Evolutionary conservation across 495 filamentous ascomycete genomes (phyloP), one percentile per base, ranked within the genome.

Genomic region (Podospora australis): DNA sequence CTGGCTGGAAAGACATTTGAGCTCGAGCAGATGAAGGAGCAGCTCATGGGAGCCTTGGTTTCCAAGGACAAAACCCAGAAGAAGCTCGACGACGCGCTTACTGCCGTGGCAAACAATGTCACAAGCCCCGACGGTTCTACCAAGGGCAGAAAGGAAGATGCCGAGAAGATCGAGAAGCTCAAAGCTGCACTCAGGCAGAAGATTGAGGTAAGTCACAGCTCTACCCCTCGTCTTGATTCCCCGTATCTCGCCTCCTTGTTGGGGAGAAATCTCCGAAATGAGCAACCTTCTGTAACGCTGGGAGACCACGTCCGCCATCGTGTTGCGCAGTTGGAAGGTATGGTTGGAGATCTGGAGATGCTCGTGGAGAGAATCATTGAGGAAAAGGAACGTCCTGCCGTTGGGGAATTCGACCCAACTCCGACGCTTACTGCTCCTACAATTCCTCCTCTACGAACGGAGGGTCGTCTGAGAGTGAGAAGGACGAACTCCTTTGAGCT

Each of bases 1-100:
- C 56, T 69, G 49, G 62, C 62, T 22, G 46, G 59, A 35, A 55
- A 70, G 32, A 57, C 50, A 47, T 67, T 69, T 26, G 72, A 78
- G 49, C 61, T 64, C 21, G 73, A 80, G 26, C 60, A 64, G 34
- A 71, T 75, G 58, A 73, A 70, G 63, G 66, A 67, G 30, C 73
- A 78, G 56, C 68, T 78, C 20, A 60, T 78, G 55, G 66, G 66
- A 11, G 67, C 69, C 9, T 61, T 77, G n/a, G 59, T 79, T 22
- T 68, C 70, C 39, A 78, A 78, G 58, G 74, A 78, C 49, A 74
- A 72, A 51, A 66, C 78, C 21, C 67, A 69, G 32, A 72, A 75
- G 49, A 69, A 77, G 30, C 65, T 77, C 47, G 72, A 75, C 40
- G 65, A 67, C 16, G 54, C 57, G 7, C 34, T 59, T 13, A 54